Evolutionary conservation across 2,329 filamentous ascomycete genomes (phyloP).

Genomic region (Aspergillus brunneoviolaceus): DNA sequence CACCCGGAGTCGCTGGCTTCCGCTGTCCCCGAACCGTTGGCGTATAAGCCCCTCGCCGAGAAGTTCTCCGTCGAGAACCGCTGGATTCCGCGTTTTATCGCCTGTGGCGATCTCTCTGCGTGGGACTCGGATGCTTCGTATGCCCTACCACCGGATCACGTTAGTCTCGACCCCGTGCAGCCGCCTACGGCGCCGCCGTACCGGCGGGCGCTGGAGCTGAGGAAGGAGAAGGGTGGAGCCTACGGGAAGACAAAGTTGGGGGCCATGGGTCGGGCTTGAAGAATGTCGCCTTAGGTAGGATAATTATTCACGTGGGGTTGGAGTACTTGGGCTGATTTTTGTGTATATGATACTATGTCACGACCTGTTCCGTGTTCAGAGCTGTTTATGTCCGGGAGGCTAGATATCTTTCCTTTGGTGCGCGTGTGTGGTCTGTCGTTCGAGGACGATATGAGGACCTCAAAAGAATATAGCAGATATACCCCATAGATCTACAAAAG

Average conservation of each 20-base stretch:
- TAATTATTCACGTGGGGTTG: not conserved
- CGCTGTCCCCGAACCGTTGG: slow-evolving; percentile 22
- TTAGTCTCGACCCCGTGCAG: slow-evolving; percentile 88
- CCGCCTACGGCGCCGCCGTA: slow-evolving; percentile 96
- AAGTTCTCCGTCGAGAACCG: slow-evolving; percentile 50
- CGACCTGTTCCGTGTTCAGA: slow-evolving; percentile 1
- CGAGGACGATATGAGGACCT: not conserved
- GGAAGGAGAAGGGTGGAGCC: slow-evolving; percentile 71
- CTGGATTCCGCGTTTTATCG: slow-evolving; percentile 94
- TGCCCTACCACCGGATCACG: slow-evolving; percentile 77
- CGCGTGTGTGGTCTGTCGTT: not conserved
- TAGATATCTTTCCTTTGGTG: not conserved
- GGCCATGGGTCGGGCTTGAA: slow-evolving; percentile 25
- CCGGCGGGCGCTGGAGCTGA: slow-evolving; percentile 82
- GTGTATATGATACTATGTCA: not conserved
- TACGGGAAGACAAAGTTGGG: slow-evolving; percentile 67
- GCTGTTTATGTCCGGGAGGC: not conserved
- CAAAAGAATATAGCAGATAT: slow-evolving; percentile 14
- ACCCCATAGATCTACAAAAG: slow-evolving; percentile 14
- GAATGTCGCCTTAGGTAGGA: not conserved
- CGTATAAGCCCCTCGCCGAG: slow-evolving; percentile 21
- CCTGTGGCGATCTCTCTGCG: slow-evolving; percentile 91
- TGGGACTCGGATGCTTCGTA: slow-evolving; percentile 97
- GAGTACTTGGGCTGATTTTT: not conserved
- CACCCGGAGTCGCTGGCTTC: slow-evolving; percentile 46